Conservation (phyloP, 352 stramenopile genomes). For the Phytophthora fragariaefolia region DNA sequence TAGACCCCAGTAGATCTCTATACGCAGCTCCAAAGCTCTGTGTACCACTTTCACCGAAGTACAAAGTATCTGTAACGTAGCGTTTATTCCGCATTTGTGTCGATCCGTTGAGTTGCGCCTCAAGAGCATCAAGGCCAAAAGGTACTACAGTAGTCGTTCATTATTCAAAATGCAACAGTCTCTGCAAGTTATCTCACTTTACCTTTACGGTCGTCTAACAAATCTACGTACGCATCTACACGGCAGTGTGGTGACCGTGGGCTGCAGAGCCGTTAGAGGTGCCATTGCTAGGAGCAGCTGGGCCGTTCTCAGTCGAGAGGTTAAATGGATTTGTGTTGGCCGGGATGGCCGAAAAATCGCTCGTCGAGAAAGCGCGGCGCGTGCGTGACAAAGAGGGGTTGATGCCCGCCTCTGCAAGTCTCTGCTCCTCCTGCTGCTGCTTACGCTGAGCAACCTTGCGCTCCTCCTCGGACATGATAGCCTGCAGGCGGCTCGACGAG, state of each 20-base stretch:
- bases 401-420: constrained; percentile 31
- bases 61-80: constrained; percentile 32
- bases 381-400: constrained; percentile 56
- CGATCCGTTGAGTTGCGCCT: no score
- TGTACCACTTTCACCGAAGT: constrained; percentile 44
- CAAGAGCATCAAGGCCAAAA: no score
- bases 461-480: constrained; percentile 67
- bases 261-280: constrained; percentile 17
- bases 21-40: constrained; percentile 5
- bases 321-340: constrained; percentile 29
- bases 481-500: constrained; percentile 63
- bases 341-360: constrained; percentile 56
- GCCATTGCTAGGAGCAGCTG: constrained; percentile 17
- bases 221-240: constrained; percentile 29
- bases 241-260: constrained; percentile 13
- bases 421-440: constrained; percentile 39
- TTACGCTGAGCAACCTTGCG: constrained; percentile 41
- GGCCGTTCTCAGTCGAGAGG: constrained; percentile 11
- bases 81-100: constrained; percentile 21
- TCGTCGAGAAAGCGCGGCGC: constrained; percentile 68
- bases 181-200: constrained; percentile 7
- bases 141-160: no score
- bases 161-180: constrained; percentile 26
- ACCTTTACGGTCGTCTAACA: constrained; percentile 29
- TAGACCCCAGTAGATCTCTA: neutral